Base-by-base conservation (phyloP, 208 protist genomes). In the Trypanosoma theileri region DNA sequence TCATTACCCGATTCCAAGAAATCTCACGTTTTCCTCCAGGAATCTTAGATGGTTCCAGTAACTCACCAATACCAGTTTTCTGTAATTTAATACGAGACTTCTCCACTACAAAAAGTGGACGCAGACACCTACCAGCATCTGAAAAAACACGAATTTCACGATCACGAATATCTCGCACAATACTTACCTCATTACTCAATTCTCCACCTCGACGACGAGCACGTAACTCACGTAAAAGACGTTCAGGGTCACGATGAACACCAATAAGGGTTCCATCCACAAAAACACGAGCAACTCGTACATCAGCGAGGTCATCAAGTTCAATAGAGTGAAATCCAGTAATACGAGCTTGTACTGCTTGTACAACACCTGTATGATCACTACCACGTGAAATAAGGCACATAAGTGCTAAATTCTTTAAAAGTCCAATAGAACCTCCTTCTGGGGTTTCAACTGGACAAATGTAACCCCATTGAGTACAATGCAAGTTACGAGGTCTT, bases 341-440 rank as follows among this genome's bases (percentile, higher is more conserved):
- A 59, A 91, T 83, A 42, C 76, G 67, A 7, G 57, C 61, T 58
- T 79, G 71, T 11, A 79, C 72, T 44, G 74, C 71, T 40, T 81
- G 79, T 16, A 80, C 75, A n/a, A 84, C 69, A 31, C 71, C 69
- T 4, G 66, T 71, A 58, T 79, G 74, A 64, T 80, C 73, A 44
- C 65, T 73, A 2, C 79, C 79, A 42, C 60, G 67, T 16, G 79
- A 84, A 35, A 79, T 44, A 22, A 84, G 65, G 53, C 69, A 84
- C 79, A 99, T 98, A 35, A 99, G 80, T 24, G 98, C 73, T 1
- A 99, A 60, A 78, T 99, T 99, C 80, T 99, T 99, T 14, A 98
- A 91, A 0, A 99, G 79, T 26, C 98, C 98, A 67, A 86, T 85
- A 51, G 92, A 78, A 69, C 97, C 86, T 53, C 98, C 98, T 80